Evolutionary conservation across 177 flowering plant genomes (phyloP).

Genomic region (Vitis hybrid): DNA sequence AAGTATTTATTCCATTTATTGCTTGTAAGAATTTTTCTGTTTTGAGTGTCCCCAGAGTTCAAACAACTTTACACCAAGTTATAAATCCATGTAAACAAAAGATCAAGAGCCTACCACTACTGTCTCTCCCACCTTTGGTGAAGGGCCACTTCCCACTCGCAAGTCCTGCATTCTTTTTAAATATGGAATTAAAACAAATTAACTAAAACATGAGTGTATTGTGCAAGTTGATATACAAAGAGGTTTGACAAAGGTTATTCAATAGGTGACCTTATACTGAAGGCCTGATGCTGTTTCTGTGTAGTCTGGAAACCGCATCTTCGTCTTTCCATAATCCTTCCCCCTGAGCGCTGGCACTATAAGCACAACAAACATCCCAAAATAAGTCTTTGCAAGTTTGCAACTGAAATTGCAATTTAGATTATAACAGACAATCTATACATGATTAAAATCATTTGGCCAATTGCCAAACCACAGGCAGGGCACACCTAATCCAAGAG

Average conservation of each 20-base stretch:
- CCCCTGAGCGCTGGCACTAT: conserved; percentile 96
- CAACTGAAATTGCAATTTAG: background rate
- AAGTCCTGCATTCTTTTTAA: conserved; percentile 69
- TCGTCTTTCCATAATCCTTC: conserved; percentile 93
- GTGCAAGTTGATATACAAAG: background rate
- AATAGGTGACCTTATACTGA: conserved; percentile 74
- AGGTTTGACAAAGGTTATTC: background rate
- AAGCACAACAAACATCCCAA: conserved; percentile 15
- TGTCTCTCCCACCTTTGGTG: conserved; percentile 78
- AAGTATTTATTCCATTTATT: no score
- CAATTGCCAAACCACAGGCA: background rate
- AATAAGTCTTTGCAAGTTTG: conserved; percentile 2
- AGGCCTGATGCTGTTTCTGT: conserved; percentile 84
- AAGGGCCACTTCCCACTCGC: conserved; percentile 77
- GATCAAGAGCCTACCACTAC: conserved; percentile 73
- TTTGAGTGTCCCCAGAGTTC: background rate
- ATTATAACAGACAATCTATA: no score
- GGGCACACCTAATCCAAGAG: background rate
- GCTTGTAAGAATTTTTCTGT: no score
- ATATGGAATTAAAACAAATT: conserved; percentile 14
- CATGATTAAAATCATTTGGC: background rate
- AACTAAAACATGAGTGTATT: background rate
- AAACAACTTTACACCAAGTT: background rate
- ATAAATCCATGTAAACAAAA: conserved; percentile 4
- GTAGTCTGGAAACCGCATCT: conserved; percentile 93